Percentiles rank a stretch among this genome's conserved stretches.
These are phyloP conservation scores for Vitis rupestris DNA, from an alignment of 164 flowering plant genomes.

Conservation along the genomic window DNA sequence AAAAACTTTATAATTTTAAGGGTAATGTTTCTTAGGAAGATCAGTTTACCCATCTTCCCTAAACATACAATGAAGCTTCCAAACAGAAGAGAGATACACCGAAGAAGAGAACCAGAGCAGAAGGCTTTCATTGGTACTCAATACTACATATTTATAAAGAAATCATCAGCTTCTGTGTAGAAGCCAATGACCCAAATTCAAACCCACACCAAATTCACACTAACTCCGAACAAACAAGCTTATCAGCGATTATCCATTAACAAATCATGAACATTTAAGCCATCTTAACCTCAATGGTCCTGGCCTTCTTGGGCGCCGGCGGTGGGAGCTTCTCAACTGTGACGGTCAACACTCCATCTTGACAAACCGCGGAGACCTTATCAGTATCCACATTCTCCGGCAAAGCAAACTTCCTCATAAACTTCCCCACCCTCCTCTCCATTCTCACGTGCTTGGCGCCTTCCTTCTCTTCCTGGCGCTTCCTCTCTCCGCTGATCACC, in stretches of 20 bases:
- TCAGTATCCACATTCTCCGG: slow-evolving; percentile 58
- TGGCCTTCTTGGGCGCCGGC: slow-evolving; percentile 72
- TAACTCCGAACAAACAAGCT: too few relatives aligned
- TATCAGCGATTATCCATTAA: neutral
- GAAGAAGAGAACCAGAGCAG: too few relatives aligned
- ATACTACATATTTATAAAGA: too few relatives aligned
- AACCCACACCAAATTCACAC: neutral
- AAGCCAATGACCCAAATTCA: too few relatives aligned
- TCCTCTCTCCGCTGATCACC: slow-evolving; percentile 36
- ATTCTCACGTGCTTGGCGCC: slow-evolving; percentile 53
- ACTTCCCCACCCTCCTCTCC: slow-evolving; percentile 67
- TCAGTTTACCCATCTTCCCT: too few relatives aligned
- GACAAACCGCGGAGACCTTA: slow-evolving; percentile 41
- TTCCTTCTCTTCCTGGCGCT: slow-evolving; percentile 41
- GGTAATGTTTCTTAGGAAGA: too few relatives aligned
- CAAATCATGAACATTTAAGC: slow-evolving; percentile 12
- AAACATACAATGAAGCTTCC: too few relatives aligned
- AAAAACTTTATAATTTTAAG: too few relatives aligned
- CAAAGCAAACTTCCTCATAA: slow-evolving; percentile 57
- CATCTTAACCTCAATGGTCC: slow-evolving; percentile 52
- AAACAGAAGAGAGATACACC: too few relatives aligned
- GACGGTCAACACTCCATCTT: slow-evolving; percentile 61
- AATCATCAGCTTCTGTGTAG: too few relatives aligned
- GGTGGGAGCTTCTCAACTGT: slow-evolving; percentile 62
- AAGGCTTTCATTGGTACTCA: too few relatives aligned